Evolutionary conservation across 768 basidiomycete genomes (phyloP).

Genomic region (Mycena haematopus): DNA sequence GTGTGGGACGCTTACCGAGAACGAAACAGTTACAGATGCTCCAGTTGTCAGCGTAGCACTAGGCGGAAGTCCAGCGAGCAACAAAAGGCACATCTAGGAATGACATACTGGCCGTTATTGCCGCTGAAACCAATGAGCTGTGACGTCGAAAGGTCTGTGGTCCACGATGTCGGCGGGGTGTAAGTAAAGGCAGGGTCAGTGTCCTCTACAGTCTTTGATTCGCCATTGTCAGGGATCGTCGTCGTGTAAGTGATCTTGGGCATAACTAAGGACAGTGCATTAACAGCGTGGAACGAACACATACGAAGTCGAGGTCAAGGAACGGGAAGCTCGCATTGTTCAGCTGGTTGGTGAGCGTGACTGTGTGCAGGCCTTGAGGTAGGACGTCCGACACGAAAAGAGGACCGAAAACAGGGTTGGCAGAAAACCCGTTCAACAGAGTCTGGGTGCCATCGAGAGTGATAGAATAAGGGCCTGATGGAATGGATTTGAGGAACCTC

Average conservation of each 20-base stretch:
- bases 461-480: slow-evolving; percentile 34
- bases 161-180: slow-evolving; percentile 22
- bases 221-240: background rate
- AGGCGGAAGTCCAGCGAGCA: background rate
- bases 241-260: slow-evolving; percentile 28
- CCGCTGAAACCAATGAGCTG: slow-evolving; percentile 22
- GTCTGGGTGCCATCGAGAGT: slow-evolving; percentile 36
- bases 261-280: background rate
- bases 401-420: slow-evolving; percentile 33
- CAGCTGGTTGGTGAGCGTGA: slow-evolving; percentile 33
- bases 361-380: slow-evolving; percentile 33
- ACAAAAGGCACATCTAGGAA: background rate
- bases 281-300: background rate
- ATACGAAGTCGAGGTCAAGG: slow-evolving; percentile 45
- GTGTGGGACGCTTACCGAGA: background rate
- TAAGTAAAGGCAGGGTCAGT: slow-evolving; percentile 11
- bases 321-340: slow-evolving; percentile 17
- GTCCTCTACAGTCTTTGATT: slow-evolving; percentile 17
- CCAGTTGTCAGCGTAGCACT: slow-evolving; percentile 21
- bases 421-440: slow-evolving; percentile 30
- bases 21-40: slow-evolving; percentile 15
- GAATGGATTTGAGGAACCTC: background rate
- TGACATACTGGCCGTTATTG: slow-evolving; percentile 28
- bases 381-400: slow-evolving; percentile 39
- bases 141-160: slow-evolving; percentile 13